Evolutionary conservation across 805 yeast species (phyloP), one percentile per base, ranked within the genome.

Genomic region (Zygosaccharomyces siamensis): DNA sequence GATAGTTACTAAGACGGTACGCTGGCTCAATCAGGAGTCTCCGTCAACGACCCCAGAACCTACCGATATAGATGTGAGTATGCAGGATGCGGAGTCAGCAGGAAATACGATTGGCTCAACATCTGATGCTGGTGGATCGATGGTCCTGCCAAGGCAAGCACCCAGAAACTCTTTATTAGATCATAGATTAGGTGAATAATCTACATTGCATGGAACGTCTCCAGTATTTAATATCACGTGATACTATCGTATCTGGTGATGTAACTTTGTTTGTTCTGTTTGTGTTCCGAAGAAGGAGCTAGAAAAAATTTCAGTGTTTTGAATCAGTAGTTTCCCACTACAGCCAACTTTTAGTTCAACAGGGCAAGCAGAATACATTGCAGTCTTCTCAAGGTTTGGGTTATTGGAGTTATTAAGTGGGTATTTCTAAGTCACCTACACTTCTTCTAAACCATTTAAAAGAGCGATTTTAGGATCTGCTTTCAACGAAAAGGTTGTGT

Each of bases 61-160:
- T 14, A 44, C 39, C 12, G 58, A 58, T 28, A 42, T 55, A 24
- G 63, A 58, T 44, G 44, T 56, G 12, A 58, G 62, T 49, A 51
- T 58, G 56, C 61, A 54, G 39, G 63, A 58, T 45, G 51, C 53
- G 20, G 45, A 47, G 26, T 45, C 46, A 12, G 37, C 5, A 11
- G 37, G 37, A 14, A 33, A n/a, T 32, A 32, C n/a, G n/a, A 7
- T 18, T 32, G 35, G 24, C 5, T 23, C 47, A 47, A 21, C 30
- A 33, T n/a, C 27, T 30, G 23, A 21, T 7, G 10, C 10, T 7
- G 28, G 28, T 26, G 5, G 28, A 26, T 10, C 28, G 10, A 26
- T 10, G 2, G 11, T 26, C 1, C 31, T 10, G 28, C 47, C 31
- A 28, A 41, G 26, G 14, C 41, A 18, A 43, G 41, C 24, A 16